Base-by-base conservation (phyloP, 2,329 filamentous ascomycete genomes). In the Fulvia fulva region DNA sequence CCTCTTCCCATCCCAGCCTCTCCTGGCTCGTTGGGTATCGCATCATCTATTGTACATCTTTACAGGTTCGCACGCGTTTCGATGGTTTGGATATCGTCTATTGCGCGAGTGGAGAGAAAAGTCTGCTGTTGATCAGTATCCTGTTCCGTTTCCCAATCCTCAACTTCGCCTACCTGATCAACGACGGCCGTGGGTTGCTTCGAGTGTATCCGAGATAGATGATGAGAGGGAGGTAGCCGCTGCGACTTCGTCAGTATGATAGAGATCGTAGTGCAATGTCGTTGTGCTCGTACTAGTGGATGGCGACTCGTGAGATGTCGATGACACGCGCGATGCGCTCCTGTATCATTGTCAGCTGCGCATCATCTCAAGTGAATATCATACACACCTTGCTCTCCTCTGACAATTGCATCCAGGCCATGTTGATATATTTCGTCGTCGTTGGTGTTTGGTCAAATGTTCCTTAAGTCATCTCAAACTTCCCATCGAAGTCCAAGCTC, bases 281-380 rank as follows among this genome's bases (percentile, higher is more conserved):
- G 54, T 34, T 22, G 4, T 45, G 44, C 23, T 82, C 65, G 81
- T 85, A 95, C 91, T 97, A 99, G 81, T 99, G 94, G 73, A 99
- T 89, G 60, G 90, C 91, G 70, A 97, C 87, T 71, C 92, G 87
- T 63, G 91, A 94, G 75, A 97, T 81, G 77, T 97, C 94, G 75
- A 99, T 94, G 80, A 97, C 84, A 82, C 92, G 93, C 72, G 90
- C 87, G 78, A 99, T 96, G 82, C 94, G 91, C 87, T 99, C 94
- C 93, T 97, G 70, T 55, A 54, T 28, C 6, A 22, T 22, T 34
- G 64, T 77, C 45, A 75, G 71, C 53, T 50, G 53, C 25, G 52
- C 37, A 4, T 45, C 37, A 46, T 49, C 32, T 5, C 32, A 32
- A 22, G 12, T 22, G 8, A 21, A 5, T 14, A 5, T 19, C 28